Evolutionary conservation across 192 early-diverging fungal species (phyloP).

Genomic region (Podila minutissima): DNA sequence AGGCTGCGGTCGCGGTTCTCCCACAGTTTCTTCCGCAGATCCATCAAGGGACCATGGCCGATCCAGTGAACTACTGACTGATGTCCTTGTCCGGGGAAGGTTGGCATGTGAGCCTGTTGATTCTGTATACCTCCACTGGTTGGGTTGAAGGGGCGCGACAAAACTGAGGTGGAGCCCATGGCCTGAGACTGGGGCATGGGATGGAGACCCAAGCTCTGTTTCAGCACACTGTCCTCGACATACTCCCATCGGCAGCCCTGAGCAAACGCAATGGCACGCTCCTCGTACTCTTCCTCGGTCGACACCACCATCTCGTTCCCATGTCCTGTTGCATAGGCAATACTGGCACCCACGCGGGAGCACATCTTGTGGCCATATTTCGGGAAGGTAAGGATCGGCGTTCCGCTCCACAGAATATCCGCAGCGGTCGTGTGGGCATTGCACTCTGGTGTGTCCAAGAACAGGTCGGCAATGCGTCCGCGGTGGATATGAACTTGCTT

Average conservation of each 20-base stretch:
- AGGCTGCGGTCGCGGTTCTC: conserved; percentile 79
- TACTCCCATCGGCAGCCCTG: conserved; percentile 58
- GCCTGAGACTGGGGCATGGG: not conserved
- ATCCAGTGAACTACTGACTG: conserved; percentile 50
- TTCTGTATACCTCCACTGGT: not conserved
- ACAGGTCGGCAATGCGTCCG: conserved; percentile 90
- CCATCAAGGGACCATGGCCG: conserved; percentile 64
- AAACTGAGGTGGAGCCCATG: too few relatives aligned
- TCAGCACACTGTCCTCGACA: conserved; percentile 35
- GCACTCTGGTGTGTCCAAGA: conserved; percentile 95
- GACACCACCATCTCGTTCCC: conserved; percentile 74
- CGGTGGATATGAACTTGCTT: conserved; percentile 94
- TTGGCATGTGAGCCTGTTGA: not conserved
- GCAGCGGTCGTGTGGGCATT: conserved; percentile 97
- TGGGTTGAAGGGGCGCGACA: not conserved
- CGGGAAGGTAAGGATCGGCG: conserved; percentile 91
- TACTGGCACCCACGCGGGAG: conserved; percentile 86
- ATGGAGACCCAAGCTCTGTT: conserved; percentile 12
- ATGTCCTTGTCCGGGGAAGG: not conserved
- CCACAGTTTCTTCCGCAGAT: conserved; percentile 76
- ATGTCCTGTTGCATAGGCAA: conserved; percentile 84
- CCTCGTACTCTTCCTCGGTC: conserved; percentile 72
- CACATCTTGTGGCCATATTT: conserved; percentile 92
- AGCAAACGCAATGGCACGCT: conserved; percentile 71
- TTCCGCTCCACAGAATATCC: conserved; percentile 95